Base-by-base conservation (phyloP, 2,329 filamentous ascomycete genomes). In the Cephalotrichum gorgonifer region DNA sequence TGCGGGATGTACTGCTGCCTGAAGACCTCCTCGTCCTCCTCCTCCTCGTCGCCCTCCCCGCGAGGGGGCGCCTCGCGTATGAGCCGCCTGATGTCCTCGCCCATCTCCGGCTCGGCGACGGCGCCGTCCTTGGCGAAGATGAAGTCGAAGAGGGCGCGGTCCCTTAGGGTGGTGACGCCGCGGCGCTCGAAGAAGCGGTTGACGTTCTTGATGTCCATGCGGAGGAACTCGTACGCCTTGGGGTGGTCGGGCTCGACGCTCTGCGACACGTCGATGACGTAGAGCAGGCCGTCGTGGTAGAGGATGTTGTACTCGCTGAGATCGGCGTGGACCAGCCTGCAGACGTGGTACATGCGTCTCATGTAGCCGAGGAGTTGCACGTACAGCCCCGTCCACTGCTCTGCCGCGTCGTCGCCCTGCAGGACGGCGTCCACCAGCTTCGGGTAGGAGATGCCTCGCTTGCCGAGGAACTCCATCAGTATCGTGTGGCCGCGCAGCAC, bases 131-230 rank as follows among this genome's bases (percentile, higher is more conserved):
- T 61, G 0, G 74, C 68, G 1, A 82, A 88, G 60, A 97, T 81
- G 65, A 95, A 97, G 56, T 83, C 78, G 67, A 94, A 98, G 11
- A 89, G 73, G n/a, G 76, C 71, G 28, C 85, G 80, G 64, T 97
- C 91, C 1, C 83, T 70, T 3, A 98, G 73, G 0, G 81, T 85
- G 53, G 94, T 82, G 2, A 97, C 88, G 38, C 85, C 85, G 63
- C 95, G 85, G 20, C 86, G 78, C 27, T 82, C 75, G 78, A 97
- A 98, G 68, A 95, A 98, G 64, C 95, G 88, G 22, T 82, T 85
- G 1, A 95, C 81, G 61, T 98, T 98, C 74, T 96, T 97, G 67
- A 98, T 89, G 62, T 98, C 93, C 90, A 96, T 97, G 30, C 93
- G 83, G 58, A 98, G 67, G 62, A 98, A 98, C 63, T 97, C 91